phyloP scores from a whole-genome alignment of 73 alveolate genomes.

The Paramecium octaurelia region DNA sequence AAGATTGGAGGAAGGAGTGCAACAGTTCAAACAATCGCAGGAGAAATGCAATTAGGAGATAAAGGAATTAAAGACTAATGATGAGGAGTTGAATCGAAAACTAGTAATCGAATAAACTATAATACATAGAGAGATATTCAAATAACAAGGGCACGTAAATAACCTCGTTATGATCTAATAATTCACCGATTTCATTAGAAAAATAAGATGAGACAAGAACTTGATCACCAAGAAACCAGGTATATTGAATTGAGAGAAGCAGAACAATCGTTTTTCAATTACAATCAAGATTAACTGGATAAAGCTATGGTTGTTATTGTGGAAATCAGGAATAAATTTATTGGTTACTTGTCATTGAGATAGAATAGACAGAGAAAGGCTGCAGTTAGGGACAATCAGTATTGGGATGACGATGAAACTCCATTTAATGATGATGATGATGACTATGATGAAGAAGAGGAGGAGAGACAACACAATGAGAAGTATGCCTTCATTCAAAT shows the following conservation, averaged over 20 bases:
- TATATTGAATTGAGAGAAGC: slow-evolving; percentile 18
- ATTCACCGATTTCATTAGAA: not conserved
- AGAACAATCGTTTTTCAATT: not conserved
- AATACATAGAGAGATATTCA: not conserved
- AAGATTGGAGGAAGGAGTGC: not conserved
- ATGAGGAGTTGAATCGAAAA: not conserved
- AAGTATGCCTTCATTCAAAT: not conserved
- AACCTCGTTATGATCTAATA: slow-evolving; percentile 32
- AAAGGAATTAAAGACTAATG: not conserved
- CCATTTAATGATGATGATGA: slow-evolving; percentile 42
- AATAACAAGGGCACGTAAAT: not conserved
- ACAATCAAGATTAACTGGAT: slow-evolving; percentile 25
- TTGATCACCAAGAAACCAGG: not conserved
- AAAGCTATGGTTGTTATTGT: slow-evolving; percentile 8
- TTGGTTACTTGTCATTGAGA: not conserved
- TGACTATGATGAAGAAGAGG: slow-evolving; percentile 48
- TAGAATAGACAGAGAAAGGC: slow-evolving; percentile 29
- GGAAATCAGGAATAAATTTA: slow-evolving; percentile 18
- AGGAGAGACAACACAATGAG: slow-evolving; percentile 39
- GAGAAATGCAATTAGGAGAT: not conserved
- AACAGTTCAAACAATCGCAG: not conserved
- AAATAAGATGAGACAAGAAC: slow-evolving; percentile 12
- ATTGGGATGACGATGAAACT: not conserved
- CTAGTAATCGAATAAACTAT: not conserved
- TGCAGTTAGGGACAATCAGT: not conserved